These are phyloP conservation scores for Effrenium voratum DNA, from an alignment of 73 alveolate species.

Conservation along the genomic window DNA sequence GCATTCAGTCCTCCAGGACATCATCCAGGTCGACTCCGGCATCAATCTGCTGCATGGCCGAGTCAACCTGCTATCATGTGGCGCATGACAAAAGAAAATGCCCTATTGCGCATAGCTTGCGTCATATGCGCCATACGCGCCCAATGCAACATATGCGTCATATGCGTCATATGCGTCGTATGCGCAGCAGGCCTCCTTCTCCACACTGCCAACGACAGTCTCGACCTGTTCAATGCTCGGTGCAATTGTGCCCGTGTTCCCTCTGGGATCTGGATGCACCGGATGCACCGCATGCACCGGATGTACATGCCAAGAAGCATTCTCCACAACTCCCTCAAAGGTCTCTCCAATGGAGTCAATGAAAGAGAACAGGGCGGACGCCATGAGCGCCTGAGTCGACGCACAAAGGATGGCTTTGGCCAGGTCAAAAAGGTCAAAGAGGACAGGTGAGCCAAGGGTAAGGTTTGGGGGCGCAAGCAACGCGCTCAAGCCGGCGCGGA, in stretches of 20 bases:
- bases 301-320: neutral
- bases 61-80: conserved; percentile 42
- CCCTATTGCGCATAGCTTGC: neutral
- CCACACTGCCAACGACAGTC: conserved; percentile 71
- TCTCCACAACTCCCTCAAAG: conserved; percentile 87
- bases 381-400: conserved; percentile 62
- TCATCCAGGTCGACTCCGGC: conserved; percentile 90
- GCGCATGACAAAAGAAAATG: neutral
- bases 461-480: too few species aligned
- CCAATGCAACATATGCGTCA: too few species aligned
- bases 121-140: neutral
- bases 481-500: too few species aligned
- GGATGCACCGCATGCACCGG: neutral
- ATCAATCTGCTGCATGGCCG: conserved; percentile 89
- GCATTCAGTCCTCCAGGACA: conserved; percentile 43
- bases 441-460: too few species aligned
- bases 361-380: conserved; percentile 75
- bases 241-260: too few species aligned
- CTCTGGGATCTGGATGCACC: neutral
- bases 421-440: too few species aligned
- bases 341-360: conserved; percentile 92
- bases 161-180: too few species aligned
- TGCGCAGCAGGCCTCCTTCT: conserved; percentile 62
- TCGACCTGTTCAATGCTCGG: too few species aligned
- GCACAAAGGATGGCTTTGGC: too few species aligned